Base-by-base conservation (phyloP, 1,139 yeast genomes). In the Pneumocystis jirovecii region DNA sequence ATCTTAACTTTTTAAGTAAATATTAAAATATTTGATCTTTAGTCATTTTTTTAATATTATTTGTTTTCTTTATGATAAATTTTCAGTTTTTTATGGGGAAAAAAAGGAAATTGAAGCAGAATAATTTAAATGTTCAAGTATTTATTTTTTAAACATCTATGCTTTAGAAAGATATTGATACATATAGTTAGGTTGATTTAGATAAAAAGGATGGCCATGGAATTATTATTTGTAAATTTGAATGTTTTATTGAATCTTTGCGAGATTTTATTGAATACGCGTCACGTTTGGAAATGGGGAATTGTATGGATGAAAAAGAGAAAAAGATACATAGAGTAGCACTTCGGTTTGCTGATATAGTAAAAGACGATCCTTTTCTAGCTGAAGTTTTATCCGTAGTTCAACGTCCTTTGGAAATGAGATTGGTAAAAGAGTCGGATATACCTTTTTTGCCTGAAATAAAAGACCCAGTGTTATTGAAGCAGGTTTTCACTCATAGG, bases 401-500 rank as follows among this genome's bases (percentile, higher is more conserved):
- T 59, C 61, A 44, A 25, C 6, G 59, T 50, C 34, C 40, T 19
- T 34, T 37, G 8, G 57, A 65, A 35, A 19, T 42, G 17, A 65
- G 60, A 45, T 15, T 34, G 35, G 62, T 59, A 59, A 62, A 61
- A 12, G 67, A 62, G 17, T 60, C 57, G 39, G 68, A 68, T 65
- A 86, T 84, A 0, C 97, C 97, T 1, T 79, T 79, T 6, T 75
- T 91, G 35, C 97, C 97, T 0, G 75, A 75, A 35, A 87, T 93
- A 64, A 75, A 78, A 8, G 83, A 86, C 71, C 81, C 82, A 0
- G 79, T 78, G 5, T 80, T 91, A 31, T 78, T 80, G 67, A 83
- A 85, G 15, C 81, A 88, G 65, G 96, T 90, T 0, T 93, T 90
- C 72, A 83, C 86, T 34, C 97, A 93, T 74, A 85, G 85, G 69